Conservation (phyloP, 75 land plant genomes). For the Selaginella moellendorffii region DNA sequence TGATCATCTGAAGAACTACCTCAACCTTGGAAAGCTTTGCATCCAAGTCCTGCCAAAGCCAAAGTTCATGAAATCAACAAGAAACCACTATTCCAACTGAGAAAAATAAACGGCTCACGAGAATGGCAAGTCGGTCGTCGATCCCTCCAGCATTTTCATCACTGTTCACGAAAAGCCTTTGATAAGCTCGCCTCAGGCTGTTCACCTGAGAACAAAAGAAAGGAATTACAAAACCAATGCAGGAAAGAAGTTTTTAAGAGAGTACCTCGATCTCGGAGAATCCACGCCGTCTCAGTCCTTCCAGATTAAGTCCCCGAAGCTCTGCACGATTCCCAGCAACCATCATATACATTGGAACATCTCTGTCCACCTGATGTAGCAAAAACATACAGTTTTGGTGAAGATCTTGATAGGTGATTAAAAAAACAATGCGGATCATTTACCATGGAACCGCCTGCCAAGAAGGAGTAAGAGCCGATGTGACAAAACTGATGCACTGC, state of each 20-base stretch:
- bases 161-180: constrained; percentile 49
- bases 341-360: constrained; percentile 89
- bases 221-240: not conserved
- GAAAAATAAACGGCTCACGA: constrained; percentile 35
- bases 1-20: constrained; percentile 38
- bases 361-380: constrained; percentile 62
- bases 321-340: constrained; percentile 92
- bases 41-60: constrained; percentile 52
- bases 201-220: constrained; percentile 29
- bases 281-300: constrained; percentile 71
- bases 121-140: constrained; percentile 47
- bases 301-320: constrained; percentile 80
- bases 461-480: constrained; percentile 63
- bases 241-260: not conserved
- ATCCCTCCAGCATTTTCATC: constrained; percentile 27
- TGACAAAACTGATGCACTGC: constrained; percentile 83
- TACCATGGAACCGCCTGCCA: constrained; percentile 89
- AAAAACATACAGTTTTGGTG: too few species aligned
- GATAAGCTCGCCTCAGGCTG: constrained; percentile 53
- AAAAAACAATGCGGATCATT: too few species aligned
- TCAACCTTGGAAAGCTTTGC: constrained; percentile 34
- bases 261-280: constrained; percentile 63
- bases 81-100: not conserved
- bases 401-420: too few species aligned
- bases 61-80: too few species aligned